Evolutionary conservation across 148 eudicot species (phyloP).

Genomic region (Drosera capensis): DNA sequence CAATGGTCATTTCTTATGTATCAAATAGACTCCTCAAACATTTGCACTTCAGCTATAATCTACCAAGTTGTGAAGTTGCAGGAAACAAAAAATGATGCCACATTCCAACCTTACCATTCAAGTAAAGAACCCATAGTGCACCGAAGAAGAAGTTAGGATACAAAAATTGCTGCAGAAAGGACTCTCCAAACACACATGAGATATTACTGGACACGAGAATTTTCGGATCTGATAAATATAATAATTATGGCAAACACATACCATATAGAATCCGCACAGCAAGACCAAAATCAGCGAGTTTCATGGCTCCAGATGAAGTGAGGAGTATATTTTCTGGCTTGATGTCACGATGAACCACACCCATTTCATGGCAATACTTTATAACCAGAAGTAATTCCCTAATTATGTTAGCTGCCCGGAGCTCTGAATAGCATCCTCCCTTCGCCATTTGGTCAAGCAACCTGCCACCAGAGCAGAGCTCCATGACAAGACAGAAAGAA

Average conservation of each 20-base stretch:
- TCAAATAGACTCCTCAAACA: no score
- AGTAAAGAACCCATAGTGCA: no score
- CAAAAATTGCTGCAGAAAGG: no score
- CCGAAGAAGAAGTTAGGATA: no score
- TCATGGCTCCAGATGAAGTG: slow-evolving; percentile 39
- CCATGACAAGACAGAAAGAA: slow-evolving; percentile 58
- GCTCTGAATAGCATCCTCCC: slow-evolving; percentile 39
- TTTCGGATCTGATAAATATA: no score
- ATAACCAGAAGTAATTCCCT: slow-evolving; percentile 47
- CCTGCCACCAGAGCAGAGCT: slow-evolving; percentile 58
- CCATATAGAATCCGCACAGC: slow-evolving; percentile 38
- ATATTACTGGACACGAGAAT: no score
- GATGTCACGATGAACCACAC: slow-evolving; percentile 65
- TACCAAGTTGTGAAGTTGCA: no score
- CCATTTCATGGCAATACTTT: slow-evolving; percentile 72
- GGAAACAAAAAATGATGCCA: no score
- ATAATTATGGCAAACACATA: neutral
- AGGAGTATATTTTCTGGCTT: slow-evolving; percentile 71
- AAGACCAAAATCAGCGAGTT: slow-evolving; percentile 72
- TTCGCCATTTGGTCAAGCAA: slow-evolving; percentile 58
- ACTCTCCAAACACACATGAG: no score
- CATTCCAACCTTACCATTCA: no score
- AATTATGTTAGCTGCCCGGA: slow-evolving; percentile 37
- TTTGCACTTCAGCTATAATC: no score
- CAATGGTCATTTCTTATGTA: no score